Conservation (phyloP, 2,329 filamentous ascomycete species). For the Phialophora chinensis region DNA sequence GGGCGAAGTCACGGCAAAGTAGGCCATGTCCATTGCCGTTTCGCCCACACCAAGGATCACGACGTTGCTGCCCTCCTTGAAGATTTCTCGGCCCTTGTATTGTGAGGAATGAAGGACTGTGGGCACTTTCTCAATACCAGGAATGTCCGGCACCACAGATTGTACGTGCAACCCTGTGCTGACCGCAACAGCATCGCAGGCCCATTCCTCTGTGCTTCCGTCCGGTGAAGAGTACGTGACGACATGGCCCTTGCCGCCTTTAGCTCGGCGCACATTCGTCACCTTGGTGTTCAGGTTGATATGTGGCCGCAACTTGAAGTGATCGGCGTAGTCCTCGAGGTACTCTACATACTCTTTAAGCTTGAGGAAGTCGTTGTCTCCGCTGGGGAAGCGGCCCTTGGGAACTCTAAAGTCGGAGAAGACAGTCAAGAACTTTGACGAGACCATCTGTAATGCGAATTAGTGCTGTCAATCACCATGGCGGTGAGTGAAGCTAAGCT, state of each 20-base stretch:
- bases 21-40: constrained; percentile 23
- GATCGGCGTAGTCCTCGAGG: constrained; percentile 18
- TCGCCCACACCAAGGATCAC: constrained; percentile 20
- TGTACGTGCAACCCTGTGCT: constrained; percentile 18
- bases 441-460: constrained; percentile 16
- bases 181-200: constrained; percentile 21
- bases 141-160: constrained; percentile 5
- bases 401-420: constrained; percentile 23
- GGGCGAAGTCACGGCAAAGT: constrained; percentile 21
- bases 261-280: constrained; percentile 17
- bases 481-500: background rate
- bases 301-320: constrained; percentile 19
- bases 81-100: constrained; percentile 17
- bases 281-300: constrained; percentile 20
- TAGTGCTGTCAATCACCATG: background rate
- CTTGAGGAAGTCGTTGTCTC: constrained; percentile 17
- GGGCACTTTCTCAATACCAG: constrained; percentile 22
- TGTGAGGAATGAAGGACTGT: constrained; percentile 19
- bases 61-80: constrained; percentile 20
- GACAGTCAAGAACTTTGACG: constrained; percentile 18
- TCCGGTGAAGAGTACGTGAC: constrained; percentile 4
- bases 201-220: constrained; percentile 11
- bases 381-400: constrained; percentile 2
- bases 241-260: constrained; percentile 15
- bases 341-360: constrained; percentile 17